phyloP scores from a whole-genome alignment of 345 rosid species.

The Eucalyptus sp. region DNA sequence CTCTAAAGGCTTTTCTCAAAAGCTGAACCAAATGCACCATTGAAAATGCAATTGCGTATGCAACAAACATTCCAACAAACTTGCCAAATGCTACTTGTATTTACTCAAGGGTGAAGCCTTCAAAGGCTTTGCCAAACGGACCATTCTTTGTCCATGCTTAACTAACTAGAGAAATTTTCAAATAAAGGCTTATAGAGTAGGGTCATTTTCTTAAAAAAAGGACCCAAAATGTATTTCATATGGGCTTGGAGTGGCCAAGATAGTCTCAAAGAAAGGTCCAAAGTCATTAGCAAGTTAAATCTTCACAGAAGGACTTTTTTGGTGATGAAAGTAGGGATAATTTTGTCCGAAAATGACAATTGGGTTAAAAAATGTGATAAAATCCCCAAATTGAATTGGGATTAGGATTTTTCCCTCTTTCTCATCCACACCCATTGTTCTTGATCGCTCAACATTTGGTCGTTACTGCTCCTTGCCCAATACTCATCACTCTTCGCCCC shows the following conservation, averaged over 20 bases:
- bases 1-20: background rate
- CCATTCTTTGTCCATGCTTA: background rate
- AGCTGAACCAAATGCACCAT: background rate
- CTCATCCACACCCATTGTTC: background rate
- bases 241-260: background rate
- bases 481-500: background rate
- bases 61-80: background rate
- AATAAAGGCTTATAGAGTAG: background rate
- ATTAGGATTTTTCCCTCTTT: background rate
- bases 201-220: background rate
- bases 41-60: background rate
- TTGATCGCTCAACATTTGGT: background rate
- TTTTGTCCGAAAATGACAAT: background rate
- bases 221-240: background rate
- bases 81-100: background rate
- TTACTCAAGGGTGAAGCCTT: background rate
- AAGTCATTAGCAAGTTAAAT: background rate
- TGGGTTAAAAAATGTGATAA: background rate
- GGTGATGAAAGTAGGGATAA: background rate
- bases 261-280: background rate
- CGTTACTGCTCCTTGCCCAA: background rate
- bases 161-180: background rate
- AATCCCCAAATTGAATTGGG: background rate
- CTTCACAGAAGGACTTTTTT: background rate
- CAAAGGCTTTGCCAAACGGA: background rate